Conservation (phyloP, 345 rosid species). For the Gossypium rotundifolium region DNA sequence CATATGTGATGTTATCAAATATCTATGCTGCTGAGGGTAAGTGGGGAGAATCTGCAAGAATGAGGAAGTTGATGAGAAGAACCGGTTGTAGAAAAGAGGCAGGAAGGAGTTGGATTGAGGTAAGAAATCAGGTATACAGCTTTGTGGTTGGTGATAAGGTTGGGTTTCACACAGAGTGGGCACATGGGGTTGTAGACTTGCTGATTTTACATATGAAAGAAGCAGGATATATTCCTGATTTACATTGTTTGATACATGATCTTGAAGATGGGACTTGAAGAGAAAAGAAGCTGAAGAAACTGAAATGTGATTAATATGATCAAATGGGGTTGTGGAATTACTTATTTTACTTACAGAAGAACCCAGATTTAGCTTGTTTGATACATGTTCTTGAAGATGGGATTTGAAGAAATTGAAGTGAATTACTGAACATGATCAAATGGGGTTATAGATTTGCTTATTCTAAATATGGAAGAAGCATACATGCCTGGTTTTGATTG, state of each 20-base stretch:
- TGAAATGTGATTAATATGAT: background rate
- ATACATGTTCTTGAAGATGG: too few species aligned
- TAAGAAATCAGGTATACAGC: slow-evolving; percentile 51
- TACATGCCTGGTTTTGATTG: slow-evolving; percentile 40
- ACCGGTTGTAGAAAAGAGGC: slow-evolving; percentile 65
- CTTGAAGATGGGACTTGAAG: slow-evolving; percentile 29
- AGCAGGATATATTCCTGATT: slow-evolving; percentile 43
- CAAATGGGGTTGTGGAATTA: too few species aligned
- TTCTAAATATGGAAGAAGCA: slow-evolving; percentile 47
- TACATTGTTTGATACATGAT: slow-evolving; percentile 38
- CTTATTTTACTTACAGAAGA: too few species aligned
- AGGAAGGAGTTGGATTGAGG: slow-evolving; percentile 82
- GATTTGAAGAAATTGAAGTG: background rate
- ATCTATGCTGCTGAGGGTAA: slow-evolving; percentile 75
- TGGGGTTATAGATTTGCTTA: slow-evolving; percentile 40
- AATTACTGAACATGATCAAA: slow-evolving; percentile 1
- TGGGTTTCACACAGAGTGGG: slow-evolving; percentile 31
- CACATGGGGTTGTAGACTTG: slow-evolving; percentile 41
- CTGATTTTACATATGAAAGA: slow-evolving; percentile 50
- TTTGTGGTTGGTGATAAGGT: slow-evolving; percentile 53
- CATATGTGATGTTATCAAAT: slow-evolving; percentile 68
- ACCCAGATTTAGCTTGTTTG: too few species aligned
- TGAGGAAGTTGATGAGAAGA: slow-evolving; percentile 56
- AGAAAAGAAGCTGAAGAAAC: background rate
- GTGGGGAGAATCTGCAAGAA: slow-evolving; percentile 62